These are phyloP conservation scores for Penicillium fuscoglaucum DNA, from an alignment of 2,329 filamentous ascomycete genomes.

Conservation along the genomic window DNA sequence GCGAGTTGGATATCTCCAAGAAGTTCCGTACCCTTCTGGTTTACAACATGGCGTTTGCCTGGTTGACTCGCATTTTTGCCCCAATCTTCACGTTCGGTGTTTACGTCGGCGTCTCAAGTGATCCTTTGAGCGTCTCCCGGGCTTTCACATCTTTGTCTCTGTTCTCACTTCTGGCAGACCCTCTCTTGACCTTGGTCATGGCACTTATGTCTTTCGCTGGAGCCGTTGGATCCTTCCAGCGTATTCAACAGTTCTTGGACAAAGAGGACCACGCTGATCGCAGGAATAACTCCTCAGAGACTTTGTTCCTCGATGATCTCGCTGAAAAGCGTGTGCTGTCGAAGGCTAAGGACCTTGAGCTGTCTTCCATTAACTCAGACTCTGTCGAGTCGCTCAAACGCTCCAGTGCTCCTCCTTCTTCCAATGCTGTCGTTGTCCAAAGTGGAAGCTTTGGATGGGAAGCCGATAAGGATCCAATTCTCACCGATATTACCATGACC, in stretches of 20 bases:
- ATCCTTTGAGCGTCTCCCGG: slow-evolving; percentile 43
- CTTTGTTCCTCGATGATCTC: slow-evolving; percentile 20
- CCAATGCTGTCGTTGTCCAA: slow-evolving; percentile 43
- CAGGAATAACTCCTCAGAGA: slow-evolving; percentile 14
- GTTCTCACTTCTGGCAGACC: slow-evolving; percentile 49
- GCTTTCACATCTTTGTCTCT: slow-evolving; percentile 52
- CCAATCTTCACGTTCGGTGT: slow-evolving; percentile 50
- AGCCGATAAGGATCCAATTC: slow-evolving; percentile 39
- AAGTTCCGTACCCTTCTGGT: slow-evolving; percentile 45
- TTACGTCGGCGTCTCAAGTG: slow-evolving; percentile 44
- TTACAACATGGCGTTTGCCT: slow-evolving; percentile 44
- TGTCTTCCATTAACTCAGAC: slow-evolving; percentile 25
- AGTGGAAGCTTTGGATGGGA: slow-evolving; percentile 52
- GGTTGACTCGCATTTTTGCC: slow-evolving; percentile 44
- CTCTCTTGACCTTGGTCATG: slow-evolving; percentile 49
- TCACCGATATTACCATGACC: slow-evolving; percentile 45
- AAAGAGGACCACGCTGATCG: slow-evolving; percentile 34
- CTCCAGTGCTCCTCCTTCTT: slow-evolving; percentile 7
- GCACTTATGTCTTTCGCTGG: slow-evolving; percentile 47
- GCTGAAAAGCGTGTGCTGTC: slow-evolving; percentile 23
- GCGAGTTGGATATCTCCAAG: slow-evolving; percentile 45
- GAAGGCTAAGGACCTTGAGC: slow-evolving; percentile 26
- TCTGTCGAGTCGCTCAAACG: slow-evolving; percentile 27
- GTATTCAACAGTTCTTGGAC: slow-evolving; percentile 50
- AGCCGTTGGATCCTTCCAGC: slow-evolving; percentile 48